Base-by-base conservation (phyloP, 164 flowering plant species). In the Vitis labrusca region DNA sequence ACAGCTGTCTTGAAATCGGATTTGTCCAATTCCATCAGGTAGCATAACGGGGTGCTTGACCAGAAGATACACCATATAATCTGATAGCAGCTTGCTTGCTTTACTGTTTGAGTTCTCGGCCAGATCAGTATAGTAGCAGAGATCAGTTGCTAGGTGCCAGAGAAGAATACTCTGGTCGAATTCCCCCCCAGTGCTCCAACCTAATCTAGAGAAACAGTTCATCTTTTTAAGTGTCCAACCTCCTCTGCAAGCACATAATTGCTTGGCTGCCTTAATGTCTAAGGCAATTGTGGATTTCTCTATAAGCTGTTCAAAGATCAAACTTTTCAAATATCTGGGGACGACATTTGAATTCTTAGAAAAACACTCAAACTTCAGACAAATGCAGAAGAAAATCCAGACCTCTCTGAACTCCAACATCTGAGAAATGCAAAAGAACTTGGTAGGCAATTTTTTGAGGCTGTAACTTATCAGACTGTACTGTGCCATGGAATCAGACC, bases 11-110 rank as follows among this genome's bases (percentile, higher is more conserved):
- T 7, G 44, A 32, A 32, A 32, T 32, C 44, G 44, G 44, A 32
- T 32, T 32, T 32, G 0, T 32, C 44, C 44, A 3, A 32, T 32
- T 32, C 44, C 44, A 32, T 32, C 7, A 32, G 44, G 44, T 0
- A 32, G 44, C 44, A 32, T 32, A 0, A 3, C 7, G 7, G 44
- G 44, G 44, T 0, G 44, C 5, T 32, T 32, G 44, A 73, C 62
- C 2, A 73, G 67, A 50, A 79, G 79, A 70, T 79, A 76, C 58
- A 79, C 50, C 82, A 76, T 66, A 16, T 79, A 79, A n/a, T 76
- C 72, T 3, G 79, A 73, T 50, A 73, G 14, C 1, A 27, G 56
- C 47, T 67, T 73, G 72, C 77, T 70, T n/a, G 14, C 44, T 15
- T 17, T 17, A 9, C 52, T 2, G 11, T 57, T 10, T 29, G 47